phyloP scores from a whole-genome alignment of 768 basidiomycete species.

The Mycena crocata region DNA sequence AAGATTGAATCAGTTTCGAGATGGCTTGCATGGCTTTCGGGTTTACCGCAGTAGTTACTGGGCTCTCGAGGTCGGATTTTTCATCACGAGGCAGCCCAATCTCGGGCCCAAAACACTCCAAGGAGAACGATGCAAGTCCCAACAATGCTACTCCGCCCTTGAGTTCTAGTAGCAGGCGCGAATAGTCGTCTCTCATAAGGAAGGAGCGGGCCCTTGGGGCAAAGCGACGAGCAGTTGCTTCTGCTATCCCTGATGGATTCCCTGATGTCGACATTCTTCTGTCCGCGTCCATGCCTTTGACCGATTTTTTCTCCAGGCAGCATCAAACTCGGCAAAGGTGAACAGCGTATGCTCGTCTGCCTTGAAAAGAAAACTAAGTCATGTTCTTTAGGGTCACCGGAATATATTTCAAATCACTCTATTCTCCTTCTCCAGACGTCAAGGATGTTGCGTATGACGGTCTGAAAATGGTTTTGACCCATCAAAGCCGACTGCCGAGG shows the following conservation, averaged over 20 bases:
- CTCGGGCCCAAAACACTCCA: slow-evolving; percentile 82
- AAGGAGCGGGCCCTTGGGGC: too few relatives aligned
- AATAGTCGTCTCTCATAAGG: slow-evolving; percentile 44
- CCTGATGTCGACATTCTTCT: too few relatives aligned
- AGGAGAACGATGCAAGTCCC: slow-evolving; percentile 64
- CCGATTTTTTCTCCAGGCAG: slow-evolving; percentile 92
- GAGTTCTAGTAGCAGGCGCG: slow-evolving; percentile 53
- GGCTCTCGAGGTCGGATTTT: slow-evolving; percentile 67
- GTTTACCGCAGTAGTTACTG: slow-evolving; percentile 77
- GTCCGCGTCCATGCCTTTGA: slow-evolving; percentile 95
- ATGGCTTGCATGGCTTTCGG: too few relatives aligned
- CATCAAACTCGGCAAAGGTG: slow-evolving; percentile 88
- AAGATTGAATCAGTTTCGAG: too few relatives aligned
- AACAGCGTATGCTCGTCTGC: slow-evolving; percentile 26
- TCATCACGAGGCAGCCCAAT: slow-evolving; percentile 46
- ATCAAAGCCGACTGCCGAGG: slow-evolving; percentile 93
- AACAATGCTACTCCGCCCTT: slow-evolving; percentile 57
- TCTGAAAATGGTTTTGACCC: slow-evolving; percentile 86
- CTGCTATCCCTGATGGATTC: too few relatives aligned
- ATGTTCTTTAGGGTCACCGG: slow-evolving; percentile 78
- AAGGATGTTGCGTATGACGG: slow-evolving; percentile 97
- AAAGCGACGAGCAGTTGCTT: too few relatives aligned
- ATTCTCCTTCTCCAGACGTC: slow-evolving; percentile 90
- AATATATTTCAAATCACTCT: slow-evolving; percentile 98
- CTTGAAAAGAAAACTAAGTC: neutral